A percentile compares a stretch with the other conserved stretches of the same genome.
Conservation (phyloP, 306 rosid genomes). For the Delonix regia region DNA sequence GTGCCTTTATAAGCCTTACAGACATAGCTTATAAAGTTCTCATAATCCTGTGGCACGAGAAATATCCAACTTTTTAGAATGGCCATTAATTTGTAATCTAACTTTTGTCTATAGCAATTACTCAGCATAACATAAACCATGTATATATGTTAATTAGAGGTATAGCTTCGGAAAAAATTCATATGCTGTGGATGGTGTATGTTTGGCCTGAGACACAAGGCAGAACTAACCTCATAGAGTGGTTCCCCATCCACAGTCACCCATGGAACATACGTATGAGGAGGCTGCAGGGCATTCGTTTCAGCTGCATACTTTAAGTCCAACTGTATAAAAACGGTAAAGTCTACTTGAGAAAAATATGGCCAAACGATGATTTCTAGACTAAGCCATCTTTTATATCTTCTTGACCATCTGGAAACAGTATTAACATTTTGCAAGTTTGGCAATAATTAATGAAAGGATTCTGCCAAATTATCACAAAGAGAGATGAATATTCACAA, state of each 20-base stretch:
- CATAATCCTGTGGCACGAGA: slow-evolving; percentile 67
- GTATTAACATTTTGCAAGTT: slow-evolving; percentile 1
- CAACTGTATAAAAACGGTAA: slow-evolving; percentile 64
- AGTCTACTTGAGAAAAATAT: slow-evolving; percentile 1
- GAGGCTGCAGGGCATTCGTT: slow-evolving; percentile 75
- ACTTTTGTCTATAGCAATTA: background rate
- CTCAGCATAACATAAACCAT: background rate
- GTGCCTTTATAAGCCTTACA: slow-evolving; percentile 78
- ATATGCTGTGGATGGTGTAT: background rate
- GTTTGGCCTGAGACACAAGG: background rate
- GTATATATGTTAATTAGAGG: background rate
- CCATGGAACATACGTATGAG: slow-evolving; percentile 89
- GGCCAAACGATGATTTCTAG: slow-evolving; percentile 13
- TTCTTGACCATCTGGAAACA: slow-evolving; percentile 11
- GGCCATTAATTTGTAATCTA: background rate
- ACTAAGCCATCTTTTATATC: slow-evolving; percentile 12
- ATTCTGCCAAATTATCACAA: slow-evolving; percentile 17
- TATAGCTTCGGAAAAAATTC: background rate
- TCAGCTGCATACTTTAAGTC: slow-evolving; percentile 71
- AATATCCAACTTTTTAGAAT: slow-evolving; percentile 9
- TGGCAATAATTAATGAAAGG: background rate
- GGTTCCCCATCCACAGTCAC: slow-evolving; percentile 89
- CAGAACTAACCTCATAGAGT: slow-evolving; percentile 75
- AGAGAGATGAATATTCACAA: slow-evolving; percentile 24
- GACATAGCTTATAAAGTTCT: slow-evolving; percentile 66